phyloP scores from a whole-genome alignment of 305 asterid species.

The Petunia hybrid region DNA sequence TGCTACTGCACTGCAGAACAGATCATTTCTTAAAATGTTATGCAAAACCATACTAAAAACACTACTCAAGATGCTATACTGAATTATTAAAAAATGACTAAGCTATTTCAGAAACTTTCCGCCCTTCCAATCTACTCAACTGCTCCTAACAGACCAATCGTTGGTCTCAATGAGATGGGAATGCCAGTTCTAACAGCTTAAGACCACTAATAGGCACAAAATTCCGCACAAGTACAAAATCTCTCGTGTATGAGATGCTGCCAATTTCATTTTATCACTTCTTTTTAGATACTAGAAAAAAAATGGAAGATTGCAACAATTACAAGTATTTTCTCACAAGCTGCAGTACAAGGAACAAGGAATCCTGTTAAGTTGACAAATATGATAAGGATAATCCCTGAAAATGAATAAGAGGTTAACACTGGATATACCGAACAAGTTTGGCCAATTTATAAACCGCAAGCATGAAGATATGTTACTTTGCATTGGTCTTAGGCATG shows the following conservation, averaged over 20 bases:
- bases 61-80: not conserved
- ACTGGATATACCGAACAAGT: slow-evolving; percentile 13
- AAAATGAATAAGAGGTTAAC: slow-evolving; percentile 4
- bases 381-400: slow-evolving; percentile 11
- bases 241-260: not conserved
- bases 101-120: not conserved
- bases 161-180: not conserved
- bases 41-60: not conserved
- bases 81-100: not conserved
- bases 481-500: not conserved
- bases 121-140: not conserved
- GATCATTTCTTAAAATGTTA: not conserved
- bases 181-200: slow-evolving; percentile 17
- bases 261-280: slow-evolving; percentile 7
- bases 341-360: slow-evolving; percentile 20
- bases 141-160: not conserved
- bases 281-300: not conserved
- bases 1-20: not conserved
- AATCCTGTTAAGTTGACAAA: not conserved
- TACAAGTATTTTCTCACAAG: slow-evolving; percentile 5
- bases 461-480: not conserved
- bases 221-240: not conserved
- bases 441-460: not conserved
- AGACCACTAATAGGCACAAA: slow-evolving; percentile 6
- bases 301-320: not conserved